phyloP scores from a whole-genome alignment of 768 basidiomycete genomes.

The Melanogaster broomeanus region DNA sequence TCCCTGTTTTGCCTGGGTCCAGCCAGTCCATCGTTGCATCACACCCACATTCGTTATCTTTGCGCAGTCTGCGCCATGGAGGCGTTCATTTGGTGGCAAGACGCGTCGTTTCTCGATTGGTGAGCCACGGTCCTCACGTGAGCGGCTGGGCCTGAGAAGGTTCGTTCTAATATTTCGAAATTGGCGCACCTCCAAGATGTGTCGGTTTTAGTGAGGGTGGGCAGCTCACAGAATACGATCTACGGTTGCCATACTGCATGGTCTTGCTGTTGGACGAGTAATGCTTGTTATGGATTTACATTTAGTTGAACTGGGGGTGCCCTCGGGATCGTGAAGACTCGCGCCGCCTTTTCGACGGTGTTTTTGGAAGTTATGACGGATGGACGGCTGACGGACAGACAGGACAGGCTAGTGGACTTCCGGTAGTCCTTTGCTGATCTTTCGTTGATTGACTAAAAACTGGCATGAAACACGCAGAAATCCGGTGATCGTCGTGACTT shows the following conservation, averaged over 20 bases:
- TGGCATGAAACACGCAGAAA: constrained; percentile 46
- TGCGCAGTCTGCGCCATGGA: no score
- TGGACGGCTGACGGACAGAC: constrained; percentile 45
- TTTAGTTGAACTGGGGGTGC: not conserved
- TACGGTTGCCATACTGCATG: constrained; percentile 40
- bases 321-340: constrained; percentile 42
- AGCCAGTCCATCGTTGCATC: no score
- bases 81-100: no score
- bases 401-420: constrained; percentile 11
- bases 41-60: no score
- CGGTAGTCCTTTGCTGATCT: not conserved
- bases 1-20: no score
- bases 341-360: constrained; percentile 43
- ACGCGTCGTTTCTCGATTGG: constrained; percentile 44
- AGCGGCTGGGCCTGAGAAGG: not conserved
- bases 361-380: constrained; percentile 51
- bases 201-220: constrained; percentile 46
- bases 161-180: constrained; percentile 7
- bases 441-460: not conserved
- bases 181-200: constrained; percentile 39
- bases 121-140: not conserved
- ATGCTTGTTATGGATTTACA: not conserved
- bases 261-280: constrained; percentile 29
- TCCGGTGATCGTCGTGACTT: constrained; percentile 88
- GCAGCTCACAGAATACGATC: constrained; percentile 45